These are phyloP conservation scores for Limonomyces culmigenus DNA, from an alignment of 1,284 basidiomycete species.

Conservation along the genomic window DNA sequence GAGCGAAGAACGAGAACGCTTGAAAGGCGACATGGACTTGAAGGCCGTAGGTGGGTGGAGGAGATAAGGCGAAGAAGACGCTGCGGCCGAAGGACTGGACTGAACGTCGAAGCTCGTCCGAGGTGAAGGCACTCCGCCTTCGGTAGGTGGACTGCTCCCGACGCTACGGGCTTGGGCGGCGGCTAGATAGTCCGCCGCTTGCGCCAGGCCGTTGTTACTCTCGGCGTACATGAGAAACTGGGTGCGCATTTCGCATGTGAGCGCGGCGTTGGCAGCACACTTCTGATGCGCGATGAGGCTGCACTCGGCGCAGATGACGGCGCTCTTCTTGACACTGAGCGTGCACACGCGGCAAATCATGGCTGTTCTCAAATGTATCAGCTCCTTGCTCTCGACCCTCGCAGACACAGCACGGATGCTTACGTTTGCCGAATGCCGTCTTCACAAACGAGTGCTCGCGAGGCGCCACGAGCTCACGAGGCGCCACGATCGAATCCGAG, in stretches of 20 bases:
- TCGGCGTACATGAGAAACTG: conserved; percentile 57
- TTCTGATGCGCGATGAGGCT: conserved; percentile 77
- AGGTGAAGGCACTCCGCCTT: conserved; percentile 25
- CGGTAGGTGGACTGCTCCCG: conserved; percentile 29
- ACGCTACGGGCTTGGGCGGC: conserved; percentile 17
- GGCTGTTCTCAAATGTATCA: conserved; percentile 28
- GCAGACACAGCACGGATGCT: conserved; percentile 14
- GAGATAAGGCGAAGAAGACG: conserved; percentile 13
- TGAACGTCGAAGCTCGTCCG: conserved; percentile 30
- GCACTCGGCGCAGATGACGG: conserved; percentile 79
- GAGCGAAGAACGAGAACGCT: conserved; percentile 33
- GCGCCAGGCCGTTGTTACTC: conserved; percentile 25
- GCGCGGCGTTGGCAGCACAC: conserved; percentile 59
- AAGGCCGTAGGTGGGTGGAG: conserved; percentile 38
- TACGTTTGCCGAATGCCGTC: conserved; percentile 84
- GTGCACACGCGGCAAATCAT: conserved; percentile 80
- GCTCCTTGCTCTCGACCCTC: conserved; percentile 6
- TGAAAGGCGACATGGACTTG: conserved; percentile 48
- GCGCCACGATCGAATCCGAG: conserved; percentile 1
- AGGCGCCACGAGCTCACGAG: conserved; percentile 29
- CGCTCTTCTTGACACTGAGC: conserved; percentile 68
- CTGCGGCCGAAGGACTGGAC: conserved; percentile 10
- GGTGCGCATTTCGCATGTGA: conserved; percentile 70
- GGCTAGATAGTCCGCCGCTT: conserved; percentile 29
- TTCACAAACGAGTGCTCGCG: conserved; percentile 77